Base-by-base conservation (phyloP, 495 filamentous ascomycete species). In the Pyrenula aspistea region DNA sequence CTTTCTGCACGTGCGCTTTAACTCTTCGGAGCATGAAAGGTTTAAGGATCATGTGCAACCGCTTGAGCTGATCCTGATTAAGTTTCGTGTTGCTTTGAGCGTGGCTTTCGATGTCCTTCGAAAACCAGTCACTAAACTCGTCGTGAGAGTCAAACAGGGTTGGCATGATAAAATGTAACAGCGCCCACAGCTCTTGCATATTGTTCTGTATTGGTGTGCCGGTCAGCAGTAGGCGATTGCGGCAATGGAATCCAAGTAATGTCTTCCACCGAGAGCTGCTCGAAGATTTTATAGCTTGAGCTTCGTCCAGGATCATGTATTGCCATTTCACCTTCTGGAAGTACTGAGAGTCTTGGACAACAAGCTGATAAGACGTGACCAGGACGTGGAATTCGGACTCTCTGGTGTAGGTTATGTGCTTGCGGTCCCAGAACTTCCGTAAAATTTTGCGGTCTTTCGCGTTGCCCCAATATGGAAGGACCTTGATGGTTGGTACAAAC, bases 61-160 rank as follows among this genome's bases (percentile, higher is more conserved):
- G 90, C 68, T 86, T 89, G 49, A 99, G 83, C 69, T 99, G 93
- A 63, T 95, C 90, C 66, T 97, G 93, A 62, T 98, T 97, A 47
- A 98, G 83, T 68, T 97, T 96, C 25, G 93, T 97, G 70, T 98
- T 97, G 71, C 89, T 95, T 70, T 96, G 91, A 10, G 93, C 94
- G 62, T 98, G 93, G 24, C 90, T 96, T 70, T 98, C 93, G 62
- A 98, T 98, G 63, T 98, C 93, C 68, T 97, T 97, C 25, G 94
- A 97, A 72, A 98, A 98, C 93, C 93, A 98, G 65, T 98, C 93
- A 73, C 90, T 96, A 69, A 98, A 98, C 67, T 98, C 93, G 66
- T 98, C 93, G 68, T 98, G 93, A 2, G 91, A 96, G 67, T 98
- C 93, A 71, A 98, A 98, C 22, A 98, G 75, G 47, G 87, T 94